phyloP scores from a whole-genome alignment of 805 yeast genomes.

The Wickerhamomyces kurtzmanii region DNA sequence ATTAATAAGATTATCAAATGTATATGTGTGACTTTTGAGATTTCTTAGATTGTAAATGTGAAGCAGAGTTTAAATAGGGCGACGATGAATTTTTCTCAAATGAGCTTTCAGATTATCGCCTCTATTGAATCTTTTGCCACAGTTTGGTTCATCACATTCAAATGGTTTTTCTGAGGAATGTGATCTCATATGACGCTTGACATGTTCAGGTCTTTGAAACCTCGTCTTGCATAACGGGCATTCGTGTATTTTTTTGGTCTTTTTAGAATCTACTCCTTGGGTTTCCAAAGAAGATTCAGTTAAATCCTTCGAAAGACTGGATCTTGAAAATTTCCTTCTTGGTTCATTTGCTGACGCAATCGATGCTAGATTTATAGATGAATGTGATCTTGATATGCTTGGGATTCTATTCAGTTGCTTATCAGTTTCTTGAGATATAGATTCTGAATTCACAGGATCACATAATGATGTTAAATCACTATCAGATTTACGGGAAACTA shows the following conservation, averaged over 20 bases:
- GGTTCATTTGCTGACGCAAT: constrained; percentile 28
- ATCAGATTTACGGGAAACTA: constrained; percentile 3
- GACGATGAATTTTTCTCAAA: constrained; percentile 48
- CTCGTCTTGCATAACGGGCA: constrained; percentile 56
- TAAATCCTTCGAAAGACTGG: constrained; percentile 11
- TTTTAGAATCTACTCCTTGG: constrained; percentile 26
- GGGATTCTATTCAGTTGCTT: constrained; percentile 1
- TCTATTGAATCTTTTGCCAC: constrained; percentile 59
- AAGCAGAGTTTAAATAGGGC: too few species aligned
- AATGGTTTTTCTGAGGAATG: constrained; percentile 80
- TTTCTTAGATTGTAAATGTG: too few species aligned
- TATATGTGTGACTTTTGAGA: too few species aligned
- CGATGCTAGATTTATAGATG: constrained; percentile 44
- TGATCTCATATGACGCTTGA: constrained; percentile 62
- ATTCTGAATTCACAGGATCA: constrained; percentile 4
- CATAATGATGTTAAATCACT: constrained; percentile 1
- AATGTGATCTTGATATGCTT: constrained; percentile 29
- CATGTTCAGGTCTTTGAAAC: constrained; percentile 68
- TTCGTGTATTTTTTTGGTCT: constrained; percentile 42
- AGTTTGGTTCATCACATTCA: constrained; percentile 49
- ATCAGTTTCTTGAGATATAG: constrained; percentile 3
- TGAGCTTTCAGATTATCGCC: constrained; percentile 80
- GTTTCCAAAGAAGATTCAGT: constrained; percentile 12
- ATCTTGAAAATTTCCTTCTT: constrained; percentile 10
- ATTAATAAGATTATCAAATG: too few species aligned